Base-by-base conservation (phyloP, 768 basidiomycete species). In the Lentinus brumalis region DNA sequence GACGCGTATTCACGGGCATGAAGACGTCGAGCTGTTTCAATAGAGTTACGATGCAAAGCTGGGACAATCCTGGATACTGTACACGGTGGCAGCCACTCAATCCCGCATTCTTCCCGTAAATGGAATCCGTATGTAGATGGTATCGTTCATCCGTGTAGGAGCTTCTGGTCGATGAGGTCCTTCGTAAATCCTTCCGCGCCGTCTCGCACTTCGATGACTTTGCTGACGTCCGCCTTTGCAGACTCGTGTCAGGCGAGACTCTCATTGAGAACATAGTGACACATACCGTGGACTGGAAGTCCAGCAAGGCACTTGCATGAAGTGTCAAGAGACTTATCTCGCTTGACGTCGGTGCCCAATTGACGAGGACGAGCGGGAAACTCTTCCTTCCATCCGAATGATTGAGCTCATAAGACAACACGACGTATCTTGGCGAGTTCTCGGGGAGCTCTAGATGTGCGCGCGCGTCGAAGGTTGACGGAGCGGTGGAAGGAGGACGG, bases 321-420 rank as follows among this genome's bases (percentile, higher is more conserved):
- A 96, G 79, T 5, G 93, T 77, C 69, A 82, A 73, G 66, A 92
- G 77, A 30, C 85, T 82, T 32, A 83, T 93, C 71, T 95, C 93
- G 67, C 86, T 88, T 8, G 86, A 81, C 3, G 77, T 81, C 16
- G 94, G 95, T 29, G 85, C 83, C 94, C 94, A 97, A 77, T 96
- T 95, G 73, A 97, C 77, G 50, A 96, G 79, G 12, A 92, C 86
- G 11, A 97, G 78, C 2, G 94, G 94, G 66, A 88, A 92, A 1
- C 92, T 94, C 61, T 81, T 91, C 50, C 95, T 81, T 3, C 94
- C 94, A 68, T 96, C 94, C 9, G 71, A 71, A 72, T 96, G 92
- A 53, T 81, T 80, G 39, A 94, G 82, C 69, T 91, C 90, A 68
- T 95, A 89, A 10, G 91, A 94, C 49, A 95, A 80, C 29, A 96